Percentiles rank a stretch among this genome's conserved stretches.
Evolutionary conservation across 179 eudicot species (phyloP).

Genomic region (Sideroxylon spinosum): DNA sequence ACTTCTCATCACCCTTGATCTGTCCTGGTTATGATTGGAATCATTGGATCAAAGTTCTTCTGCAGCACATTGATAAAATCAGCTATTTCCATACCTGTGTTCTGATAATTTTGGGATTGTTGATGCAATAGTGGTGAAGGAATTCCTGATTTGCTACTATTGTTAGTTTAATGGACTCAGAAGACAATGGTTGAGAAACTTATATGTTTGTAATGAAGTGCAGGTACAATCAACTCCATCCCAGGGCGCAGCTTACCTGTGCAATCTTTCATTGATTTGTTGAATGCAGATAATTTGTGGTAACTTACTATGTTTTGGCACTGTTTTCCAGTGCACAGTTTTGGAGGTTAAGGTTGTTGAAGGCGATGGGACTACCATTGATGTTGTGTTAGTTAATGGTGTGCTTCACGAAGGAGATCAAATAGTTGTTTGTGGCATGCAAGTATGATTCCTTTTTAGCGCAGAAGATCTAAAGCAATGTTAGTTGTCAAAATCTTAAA

Average conservation of each 20-base stretch:
- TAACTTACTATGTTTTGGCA: slow-evolving; percentile 16
- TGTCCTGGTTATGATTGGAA: not conserved
- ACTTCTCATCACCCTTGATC: not conserved
- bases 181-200: slow-evolving; percentile 84
- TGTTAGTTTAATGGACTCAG: slow-evolving; percentile 81
- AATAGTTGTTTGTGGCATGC: slow-evolving; percentile 91
- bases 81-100: not conserved
- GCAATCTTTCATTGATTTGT: not conserved
- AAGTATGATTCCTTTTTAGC: slow-evolving; percentile 40
- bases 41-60: not conserved
- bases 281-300: slow-evolving; percentile 13
- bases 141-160: slow-evolving; percentile 68
- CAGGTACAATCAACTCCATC: slow-evolving; percentile 44
- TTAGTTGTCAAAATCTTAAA: slow-evolving; percentile 8
- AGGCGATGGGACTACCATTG: slow-evolving; percentile 94
- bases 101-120: slow-evolving; percentile 13
- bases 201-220: slow-evolving; percentile 63
- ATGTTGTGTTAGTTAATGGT: slow-evolving; percentile 90
- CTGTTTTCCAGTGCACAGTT: slow-evolving; percentile 69
- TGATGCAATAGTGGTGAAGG: slow-evolving; percentile 78
- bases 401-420: slow-evolving; percentile 94
- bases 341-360: slow-evolving; percentile 96
- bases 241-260: not conserved
- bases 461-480: slow-evolving; percentile 1
- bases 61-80: not conserved